Conservation (phyloP, 208 protist genomes). For the Acanthamoeba polyphaga region DNA sequence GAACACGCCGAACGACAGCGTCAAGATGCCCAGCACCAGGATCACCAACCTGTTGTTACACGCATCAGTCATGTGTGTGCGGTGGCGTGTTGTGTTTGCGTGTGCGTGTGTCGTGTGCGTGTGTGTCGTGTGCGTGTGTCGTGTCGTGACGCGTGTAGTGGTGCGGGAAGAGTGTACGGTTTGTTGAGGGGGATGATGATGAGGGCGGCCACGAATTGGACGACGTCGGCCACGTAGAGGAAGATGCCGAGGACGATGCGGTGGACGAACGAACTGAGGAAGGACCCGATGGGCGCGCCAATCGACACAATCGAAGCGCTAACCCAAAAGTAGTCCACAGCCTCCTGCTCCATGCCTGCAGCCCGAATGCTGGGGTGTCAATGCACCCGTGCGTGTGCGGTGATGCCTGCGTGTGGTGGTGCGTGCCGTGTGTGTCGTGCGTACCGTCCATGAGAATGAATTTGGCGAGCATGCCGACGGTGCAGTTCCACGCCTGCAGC, state of each 20-base stretch:
- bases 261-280: slow-evolving; percentile 75
- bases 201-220: slow-evolving; percentile 72
- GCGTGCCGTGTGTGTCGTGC: background rate
- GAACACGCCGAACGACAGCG: slow-evolving; percentile 34
- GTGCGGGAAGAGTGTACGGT: background rate
- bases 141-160: too few species aligned
- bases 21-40: slow-evolving; percentile 9
- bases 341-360: slow-evolving; percentile 63
- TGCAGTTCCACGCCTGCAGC: slow-evolving; percentile 65
- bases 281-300: slow-evolving; percentile 74
- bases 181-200: slow-evolving; percentile 69
- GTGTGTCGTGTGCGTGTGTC: too few species aligned
- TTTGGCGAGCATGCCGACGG: slow-evolving; percentile 39
- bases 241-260: slow-evolving; percentile 47
- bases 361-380: too few species aligned
- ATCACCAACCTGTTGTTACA: background rate
- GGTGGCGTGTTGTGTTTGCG: too few species aligned
- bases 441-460: slow-evolving; percentile 63
- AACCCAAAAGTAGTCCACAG: slow-evolving; percentile 71
- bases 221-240: slow-evolving; percentile 74
- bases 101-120: background rate
- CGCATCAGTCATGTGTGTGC: background rate
- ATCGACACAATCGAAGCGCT: slow-evolving; percentile 39
- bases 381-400: background rate
- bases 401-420: background rate